These are phyloP conservation scores for Thyridium curvatum DNA, from an alignment of 2,329 filamentous ascomycete species.

Conservation along the genomic window DNA sequence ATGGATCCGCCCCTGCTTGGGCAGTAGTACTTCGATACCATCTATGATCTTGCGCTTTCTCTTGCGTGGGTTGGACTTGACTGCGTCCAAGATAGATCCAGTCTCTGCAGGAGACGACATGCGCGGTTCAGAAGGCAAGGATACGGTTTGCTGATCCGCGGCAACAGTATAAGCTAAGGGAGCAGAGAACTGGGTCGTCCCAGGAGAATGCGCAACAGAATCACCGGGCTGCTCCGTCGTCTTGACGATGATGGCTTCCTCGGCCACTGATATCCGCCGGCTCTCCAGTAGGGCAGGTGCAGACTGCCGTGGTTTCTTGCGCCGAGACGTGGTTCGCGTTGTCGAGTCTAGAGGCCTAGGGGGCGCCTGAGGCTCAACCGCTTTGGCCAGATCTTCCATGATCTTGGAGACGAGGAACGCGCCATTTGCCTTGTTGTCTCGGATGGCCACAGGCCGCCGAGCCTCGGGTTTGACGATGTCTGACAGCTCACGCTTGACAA, in stretches of 20 bases:
- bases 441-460: constrained; percentile 33
- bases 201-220: too few species aligned
- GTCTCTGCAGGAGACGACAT: too few species aligned
- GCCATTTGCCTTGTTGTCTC: constrained; percentile 38
- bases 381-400: constrained; percentile 25
- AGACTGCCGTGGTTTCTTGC: neutral
- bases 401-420: constrained; percentile 39
- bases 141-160: too few species aligned
- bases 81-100: constrained; percentile 41
- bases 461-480: constrained; percentile 24
- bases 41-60: constrained; percentile 41
- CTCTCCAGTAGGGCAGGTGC: too few species aligned
- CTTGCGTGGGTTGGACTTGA: constrained; percentile 40
- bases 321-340: neutral
- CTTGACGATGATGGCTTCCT: too few species aligned
- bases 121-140: too few species aligned
- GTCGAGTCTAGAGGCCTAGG: constrained; percentile 3
- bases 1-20: too few species aligned
- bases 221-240: too few species aligned
- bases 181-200: too few species aligned
- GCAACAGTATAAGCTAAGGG: too few species aligned
- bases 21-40: constrained; percentile 20
- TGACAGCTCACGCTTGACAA: neutral
- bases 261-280: too few species aligned
- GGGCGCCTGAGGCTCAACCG: constrained; percentile 20